Conservation (phyloP, 768 basidiomycete species). For the Exidia glandulosa region DNA sequence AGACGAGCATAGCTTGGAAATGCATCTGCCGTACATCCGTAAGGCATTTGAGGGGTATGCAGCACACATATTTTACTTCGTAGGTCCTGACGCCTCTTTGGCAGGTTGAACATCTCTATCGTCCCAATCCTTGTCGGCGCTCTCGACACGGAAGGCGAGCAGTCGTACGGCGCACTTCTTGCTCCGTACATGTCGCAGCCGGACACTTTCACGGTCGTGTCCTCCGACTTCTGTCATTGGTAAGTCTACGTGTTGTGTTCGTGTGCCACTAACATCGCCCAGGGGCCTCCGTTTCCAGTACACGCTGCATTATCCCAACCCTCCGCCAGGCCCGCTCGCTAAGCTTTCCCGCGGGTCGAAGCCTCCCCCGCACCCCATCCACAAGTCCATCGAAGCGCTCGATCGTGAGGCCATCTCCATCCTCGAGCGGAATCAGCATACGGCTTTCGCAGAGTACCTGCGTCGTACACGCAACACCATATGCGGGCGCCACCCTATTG, state of each 20-base stretch:
- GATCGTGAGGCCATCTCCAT: constrained; percentile 81
- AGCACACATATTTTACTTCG: constrained; percentile 2
- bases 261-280: neutral
- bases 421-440: constrained; percentile 48
- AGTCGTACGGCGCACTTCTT: constrained; percentile 53
- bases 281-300: constrained; percentile 84
- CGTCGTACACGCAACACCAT: constrained; percentile 83
- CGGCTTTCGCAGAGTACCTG: constrained; percentile 56
- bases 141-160: constrained; percentile 49
- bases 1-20: constrained; percentile 94
- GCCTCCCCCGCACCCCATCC: constrained; percentile 47
- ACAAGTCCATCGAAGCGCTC: constrained; percentile 69
- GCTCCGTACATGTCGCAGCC: constrained; percentile 70
- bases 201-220: constrained; percentile 81
- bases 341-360: constrained; percentile 36
- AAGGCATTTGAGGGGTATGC: constrained; percentile 70
- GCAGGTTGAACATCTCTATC: constrained; percentile 62
- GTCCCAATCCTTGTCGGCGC: constrained; percentile 89
- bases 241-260: constrained; percentile 21
- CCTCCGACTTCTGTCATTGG: constrained; percentile 99
- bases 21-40: constrained; percentile 89
- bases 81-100: neutral
- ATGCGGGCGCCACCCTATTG: constrained; percentile 93
- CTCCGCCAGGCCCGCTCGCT: constrained; percentile 34
- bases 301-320: constrained; percentile 69